Percentiles rank a stretch among this genome's conserved stretches.
phyloP scores from a whole-genome alignment of 1,284 basidiomycete genomes.

The Agaricales sp. region DNA sequence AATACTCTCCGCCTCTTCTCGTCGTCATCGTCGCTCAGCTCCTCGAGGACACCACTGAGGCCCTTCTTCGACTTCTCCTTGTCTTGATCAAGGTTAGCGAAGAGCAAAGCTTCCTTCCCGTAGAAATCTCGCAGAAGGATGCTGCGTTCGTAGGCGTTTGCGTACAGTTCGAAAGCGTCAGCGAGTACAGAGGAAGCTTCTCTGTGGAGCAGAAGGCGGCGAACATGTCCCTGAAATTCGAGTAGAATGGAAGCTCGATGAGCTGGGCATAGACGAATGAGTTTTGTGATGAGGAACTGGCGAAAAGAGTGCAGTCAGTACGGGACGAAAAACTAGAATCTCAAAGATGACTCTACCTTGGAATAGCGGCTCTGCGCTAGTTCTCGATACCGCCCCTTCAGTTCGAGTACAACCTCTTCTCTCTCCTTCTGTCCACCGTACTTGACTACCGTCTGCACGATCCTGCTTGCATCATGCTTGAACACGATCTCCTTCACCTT shows the following conservation, averaged over 20 bases:
- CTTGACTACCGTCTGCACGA: constrained; percentile 81
- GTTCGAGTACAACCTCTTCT: constrained; percentile 69
- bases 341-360: constrained; percentile 40
- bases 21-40: constrained; percentile 32
- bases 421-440: constrained; percentile 72
- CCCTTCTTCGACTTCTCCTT: constrained; percentile 58
- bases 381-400: constrained; percentile 69
- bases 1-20: constrained; percentile 62
- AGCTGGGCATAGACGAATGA: constrained; percentile 67
- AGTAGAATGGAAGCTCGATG: constrained; percentile 64
- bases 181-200: constrained; percentile 77
- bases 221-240: constrained; percentile 66
- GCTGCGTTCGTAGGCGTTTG: constrained; percentile 73
- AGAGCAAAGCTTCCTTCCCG: constrained; percentile 75
- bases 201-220: constrained; percentile 70
- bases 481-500: constrained; percentile 76
- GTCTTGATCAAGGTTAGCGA: constrained; percentile 44
- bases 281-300: constrained; percentile 78
- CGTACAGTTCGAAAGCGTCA: constrained; percentile 79
- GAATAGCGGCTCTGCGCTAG: constrained; percentile 83
- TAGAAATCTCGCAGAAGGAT: constrained; percentile 80
- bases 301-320: background rate
- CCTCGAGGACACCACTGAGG: constrained; percentile 52
- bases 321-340: background rate
- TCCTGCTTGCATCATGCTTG: constrained; percentile 85